These are phyloP conservation scores for Barnettozyma hawaiiensis DNA, from an alignment of 1,139 yeast genomes.

Conservation along the genomic window DNA sequence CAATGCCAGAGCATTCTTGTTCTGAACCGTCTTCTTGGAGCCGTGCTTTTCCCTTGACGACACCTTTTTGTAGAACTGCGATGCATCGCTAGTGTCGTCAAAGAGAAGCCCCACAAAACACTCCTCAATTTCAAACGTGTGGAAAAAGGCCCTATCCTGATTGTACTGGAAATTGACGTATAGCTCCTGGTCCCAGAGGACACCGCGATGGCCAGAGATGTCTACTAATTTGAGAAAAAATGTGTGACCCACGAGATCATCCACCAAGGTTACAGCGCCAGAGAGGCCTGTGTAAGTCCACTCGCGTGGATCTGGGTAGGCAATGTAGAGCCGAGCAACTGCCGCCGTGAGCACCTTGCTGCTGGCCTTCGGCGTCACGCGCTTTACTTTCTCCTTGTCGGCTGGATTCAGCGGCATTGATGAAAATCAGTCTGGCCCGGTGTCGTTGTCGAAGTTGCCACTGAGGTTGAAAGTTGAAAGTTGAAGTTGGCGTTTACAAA, in stretches of 20 bases:
- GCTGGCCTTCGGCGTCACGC: slow-evolving; percentile 82
- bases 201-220: slow-evolving; percentile 74
- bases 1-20: slow-evolving; percentile 82
- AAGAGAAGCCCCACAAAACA: slow-evolving; percentile 85
- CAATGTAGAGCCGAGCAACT: slow-evolving; percentile 82
- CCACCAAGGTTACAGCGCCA: slow-evolving; percentile 84
- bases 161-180: slow-evolving; percentile 83
- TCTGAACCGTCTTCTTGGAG: slow-evolving; percentile 76
- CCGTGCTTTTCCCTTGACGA: slow-evolving; percentile 75
- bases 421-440: neutral
- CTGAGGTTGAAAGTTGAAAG: too few species aligned
- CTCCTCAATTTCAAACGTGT: slow-evolving; percentile 88
- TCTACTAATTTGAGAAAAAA: slow-evolving; percentile 87
- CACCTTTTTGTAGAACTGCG: slow-evolving; percentile 76
- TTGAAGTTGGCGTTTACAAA: too few species aligned
- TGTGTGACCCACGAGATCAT: slow-evolving; percentile 91
- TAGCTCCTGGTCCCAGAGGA: slow-evolving; percentile 94
- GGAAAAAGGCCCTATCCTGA: slow-evolving; percentile 93
- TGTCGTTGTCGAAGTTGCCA: neutral
- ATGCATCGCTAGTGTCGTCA: slow-evolving; percentile 85
- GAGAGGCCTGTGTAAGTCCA: slow-evolving; percentile 88
- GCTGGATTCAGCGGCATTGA: slow-evolving; percentile 41
- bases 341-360: slow-evolving; percentile 89
- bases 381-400: slow-evolving; percentile 83
- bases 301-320: slow-evolving; percentile 72